Conservation (phyloP, 1,139 yeast species). For the Candida freyschussii region DNA sequence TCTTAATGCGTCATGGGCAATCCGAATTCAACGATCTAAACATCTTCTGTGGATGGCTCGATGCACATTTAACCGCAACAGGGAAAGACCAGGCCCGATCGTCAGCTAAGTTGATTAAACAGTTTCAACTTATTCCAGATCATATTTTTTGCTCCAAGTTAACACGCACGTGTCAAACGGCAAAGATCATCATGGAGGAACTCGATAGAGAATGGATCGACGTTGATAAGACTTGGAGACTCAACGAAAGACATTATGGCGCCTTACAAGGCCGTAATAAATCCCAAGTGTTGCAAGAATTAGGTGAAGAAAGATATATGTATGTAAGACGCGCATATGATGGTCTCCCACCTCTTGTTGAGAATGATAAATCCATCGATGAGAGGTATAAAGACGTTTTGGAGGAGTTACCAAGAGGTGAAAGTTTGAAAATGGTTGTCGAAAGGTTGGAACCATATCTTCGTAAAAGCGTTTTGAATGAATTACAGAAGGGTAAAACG, state of each 20-base stretch:
- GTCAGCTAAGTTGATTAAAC: conserved; percentile 50
- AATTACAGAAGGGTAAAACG: conserved; percentile 35
- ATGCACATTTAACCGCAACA: conserved; percentile 54
- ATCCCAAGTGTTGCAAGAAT: conserved; percentile 44
- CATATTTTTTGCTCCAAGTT: conserved; percentile 62
- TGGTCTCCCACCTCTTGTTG: conserved; percentile 62
- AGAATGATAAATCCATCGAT: conserved; percentile 35
- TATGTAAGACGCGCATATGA: conserved; percentile 61
- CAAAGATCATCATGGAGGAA: conserved; percentile 50
- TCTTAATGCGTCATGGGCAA: conserved; percentile 70
- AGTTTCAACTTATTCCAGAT: conserved; percentile 41
- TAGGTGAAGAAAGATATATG: conserved; percentile 59
- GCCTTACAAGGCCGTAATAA: conserved; percentile 67
- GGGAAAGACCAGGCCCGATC: conserved; percentile 59
- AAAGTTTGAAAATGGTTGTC: conserved; percentile 64
- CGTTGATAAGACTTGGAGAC: conserved; percentile 77
- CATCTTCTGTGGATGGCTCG: conserved; percentile 83
- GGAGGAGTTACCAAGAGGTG: conserved; percentile 54
- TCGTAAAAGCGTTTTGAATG: conserved; percentile 37
- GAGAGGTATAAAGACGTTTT: conserved; percentile 38
- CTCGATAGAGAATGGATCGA: conserved; percentile 89
- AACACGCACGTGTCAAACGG: conserved; percentile 62
- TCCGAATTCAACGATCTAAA: conserved; percentile 68
- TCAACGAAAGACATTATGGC: conserved; percentile 80
- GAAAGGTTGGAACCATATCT: conserved; percentile 56